A percentile compares a stretch with the other conserved stretches of the same genome.
Evolutionary conservation across 371 early-diverging fungal genomes (phyloP).

Genomic region (Syncephalis plumigaleata): DNA sequence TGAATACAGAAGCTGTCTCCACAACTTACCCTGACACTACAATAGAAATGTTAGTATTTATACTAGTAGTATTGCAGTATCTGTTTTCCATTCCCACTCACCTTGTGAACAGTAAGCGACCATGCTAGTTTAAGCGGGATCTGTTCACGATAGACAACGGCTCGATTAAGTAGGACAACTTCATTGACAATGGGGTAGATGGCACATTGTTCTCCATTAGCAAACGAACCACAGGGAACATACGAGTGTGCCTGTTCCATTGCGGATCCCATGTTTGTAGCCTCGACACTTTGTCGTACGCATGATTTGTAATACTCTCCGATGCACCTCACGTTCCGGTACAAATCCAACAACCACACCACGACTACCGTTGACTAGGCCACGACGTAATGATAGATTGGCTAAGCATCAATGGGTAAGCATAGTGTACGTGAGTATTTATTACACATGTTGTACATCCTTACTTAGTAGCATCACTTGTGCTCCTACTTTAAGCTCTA

Average conservation of each 20-base stretch:
- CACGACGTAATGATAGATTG: conserved; percentile 16
- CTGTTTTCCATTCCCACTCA: too few species aligned
- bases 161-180: conserved; percentile 2
- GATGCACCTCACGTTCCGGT: conserved; percentile 2
- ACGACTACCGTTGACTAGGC: conserved; percentile 38
- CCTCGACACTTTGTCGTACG: too few species aligned
- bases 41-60: too few species aligned
- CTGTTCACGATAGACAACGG: conserved; percentile 12
- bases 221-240: conserved; percentile 2
- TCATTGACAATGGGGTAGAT: conserved; percentile 7
- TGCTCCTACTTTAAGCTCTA: conserved; percentile 29
- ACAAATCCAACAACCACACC: conserved; percentile 24
- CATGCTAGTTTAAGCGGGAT: conserved; percentile 40
- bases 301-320: too few species aligned
- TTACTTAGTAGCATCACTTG: conserved; percentile 32
- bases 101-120: conserved; percentile 45
- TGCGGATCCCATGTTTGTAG: background rate
- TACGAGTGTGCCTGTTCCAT: background rate
- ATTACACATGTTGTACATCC: background rate
- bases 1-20: too few species aligned
- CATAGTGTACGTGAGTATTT: background rate
- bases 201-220: conserved; percentile 5
- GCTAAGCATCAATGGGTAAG: conserved; percentile 2
- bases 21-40: too few species aligned
- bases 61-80: too few species aligned